These are phyloP conservation scores for Hypoxylon lenormandii DNA, from an alignment of 495 filamentous ascomycete species.

Conservation along the genomic window DNA sequence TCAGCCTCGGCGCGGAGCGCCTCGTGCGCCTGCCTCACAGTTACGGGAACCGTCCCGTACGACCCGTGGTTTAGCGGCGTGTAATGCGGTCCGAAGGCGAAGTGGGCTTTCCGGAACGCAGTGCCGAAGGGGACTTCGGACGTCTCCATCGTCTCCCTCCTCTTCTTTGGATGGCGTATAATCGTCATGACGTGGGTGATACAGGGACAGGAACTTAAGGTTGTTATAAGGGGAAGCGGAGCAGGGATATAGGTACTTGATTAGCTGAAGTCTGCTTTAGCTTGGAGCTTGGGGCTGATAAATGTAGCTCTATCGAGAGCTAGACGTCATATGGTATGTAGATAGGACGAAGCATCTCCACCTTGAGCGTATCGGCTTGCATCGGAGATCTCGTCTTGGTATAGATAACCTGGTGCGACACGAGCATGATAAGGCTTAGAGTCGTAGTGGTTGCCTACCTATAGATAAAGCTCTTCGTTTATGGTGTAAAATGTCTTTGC, in stretches of 20 bases:
- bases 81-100: slow-evolving; percentile 44
- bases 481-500: no score
- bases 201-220: neutral
- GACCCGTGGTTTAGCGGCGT: slow-evolving; percentile 60
- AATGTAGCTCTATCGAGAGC: neutral
- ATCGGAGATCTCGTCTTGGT: slow-evolving; percentile 7
- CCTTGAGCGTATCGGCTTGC: slow-evolving; percentile 13
- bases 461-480: no score
- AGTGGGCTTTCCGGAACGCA: slow-evolving; percentile 45
- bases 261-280: neutral
- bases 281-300: slow-evolving; percentile 12
- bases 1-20: slow-evolving; percentile 47
- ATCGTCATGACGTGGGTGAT: slow-evolving; percentile 18
- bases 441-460: no score
- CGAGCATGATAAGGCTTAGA: neutral
- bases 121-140: slow-evolving; percentile 41
- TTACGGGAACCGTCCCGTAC: slow-evolving; percentile 51
- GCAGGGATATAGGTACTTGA: neutral
- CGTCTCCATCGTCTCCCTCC: neutral
- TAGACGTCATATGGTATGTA: neutral
- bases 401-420: neutral
- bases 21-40: slow-evolving; percentile 45
- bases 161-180: slow-evolving; percentile 10
- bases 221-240: neutral
- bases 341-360: neutral